phyloP scores from a whole-genome alignment of 2,329 filamentous ascomycete genomes.

The Coniochaeta ligniaria region DNA sequence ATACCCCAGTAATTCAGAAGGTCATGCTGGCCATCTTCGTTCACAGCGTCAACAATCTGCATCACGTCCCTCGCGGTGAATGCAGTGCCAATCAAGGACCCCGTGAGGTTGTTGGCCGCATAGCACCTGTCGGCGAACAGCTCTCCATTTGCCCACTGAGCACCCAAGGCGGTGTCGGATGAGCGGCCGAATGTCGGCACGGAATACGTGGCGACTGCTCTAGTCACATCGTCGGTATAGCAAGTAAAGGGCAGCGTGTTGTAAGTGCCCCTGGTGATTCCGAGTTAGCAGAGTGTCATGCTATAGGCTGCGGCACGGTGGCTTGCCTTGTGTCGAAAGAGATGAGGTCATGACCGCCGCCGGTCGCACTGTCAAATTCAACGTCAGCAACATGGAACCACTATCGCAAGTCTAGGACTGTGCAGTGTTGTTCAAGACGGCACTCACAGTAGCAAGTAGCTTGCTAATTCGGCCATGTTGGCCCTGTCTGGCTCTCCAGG shows the following conservation, averaged over 20 bases:
- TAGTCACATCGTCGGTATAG: slow-evolving; percentile 4
- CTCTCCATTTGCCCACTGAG: slow-evolving; percentile 10
- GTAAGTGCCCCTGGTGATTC: slow-evolving; percentile 10
- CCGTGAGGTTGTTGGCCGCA: slow-evolving; percentile 12
- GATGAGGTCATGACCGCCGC: slow-evolving; percentile 14
- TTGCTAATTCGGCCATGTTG: not conserved
- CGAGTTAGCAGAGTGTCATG: not conserved
- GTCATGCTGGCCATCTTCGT: not conserved
- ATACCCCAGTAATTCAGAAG: slow-evolving; percentile 4
- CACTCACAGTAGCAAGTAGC: not conserved
- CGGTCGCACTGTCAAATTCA: slow-evolving; percentile 7
- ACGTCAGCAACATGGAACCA: not conserved
- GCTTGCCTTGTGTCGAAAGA: slow-evolving; percentile 13
- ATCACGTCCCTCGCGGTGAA: slow-evolving; percentile 31
- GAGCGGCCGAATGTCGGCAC: not conserved
- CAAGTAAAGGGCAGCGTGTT: slow-evolving; percentile 14
- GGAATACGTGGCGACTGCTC: not conserved
- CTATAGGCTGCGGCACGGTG: not conserved
- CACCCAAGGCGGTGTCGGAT: slow-evolving; percentile 8
- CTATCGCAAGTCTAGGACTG: not conserved
- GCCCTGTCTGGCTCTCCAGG: slow-evolving; percentile 16
- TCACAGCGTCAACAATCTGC: slow-evolving; percentile 17
- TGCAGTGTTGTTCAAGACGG: too few relatives aligned
- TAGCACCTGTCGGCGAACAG: slow-evolving; percentile 17
- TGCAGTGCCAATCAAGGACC: slow-evolving; percentile 20